Base-by-base conservation (phyloP, 2,329 filamentous ascomycete genomes). In the Alternaria gansuensis region DNA sequence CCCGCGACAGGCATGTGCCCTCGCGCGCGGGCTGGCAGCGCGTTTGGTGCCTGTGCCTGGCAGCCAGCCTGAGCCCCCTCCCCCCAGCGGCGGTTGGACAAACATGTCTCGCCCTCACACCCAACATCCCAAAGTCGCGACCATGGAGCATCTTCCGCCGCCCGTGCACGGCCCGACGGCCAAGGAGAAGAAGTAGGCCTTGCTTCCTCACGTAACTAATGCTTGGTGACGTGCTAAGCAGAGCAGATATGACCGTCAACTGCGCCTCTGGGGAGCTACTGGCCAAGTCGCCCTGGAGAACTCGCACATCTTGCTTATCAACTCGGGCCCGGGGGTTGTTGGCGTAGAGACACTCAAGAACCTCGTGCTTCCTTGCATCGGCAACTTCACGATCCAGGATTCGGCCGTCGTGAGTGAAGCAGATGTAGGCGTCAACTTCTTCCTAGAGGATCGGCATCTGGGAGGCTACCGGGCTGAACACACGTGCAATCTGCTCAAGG, bases 361-460 rank as follows among this genome's bases (percentile, higher is more conserved):
- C 75, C 86, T 99, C n/a, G 91, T 99, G 3, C 82, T 99, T 8
- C 95, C 95, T 57, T 89, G 93, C 3, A 90, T 98, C 69, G 96
- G 95, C 8, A 87, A 88, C 26, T 99, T 97, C 76, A 96, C 92
- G 0, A 96, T 99, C 62, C 89, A 90, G 51, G 95, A 99, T 71
- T 88, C 90, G 6, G 86, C 88, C 1, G 77, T 84, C 2, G 93
- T 99, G n/a, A 83, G 82, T 1, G 89, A 96, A 67, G 83, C 88
- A 40, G 95, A 99, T 71, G 82, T 99, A 39, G 95, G 96, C 4
- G 90, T 97, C 63, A 99, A 99, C 79, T 99, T 99, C 83, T 99
- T 99, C 72, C 83, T 99, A 0, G 92, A 97, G 61, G 88, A 95
- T 68, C 82, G 84, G 48, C 90, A 88, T 64, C 76, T 96, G 36